phyloP scores from a whole-genome alignment of 495 filamentous ascomycete genomes.

The Aspergillus sclerotiicarbonarius region DNA sequence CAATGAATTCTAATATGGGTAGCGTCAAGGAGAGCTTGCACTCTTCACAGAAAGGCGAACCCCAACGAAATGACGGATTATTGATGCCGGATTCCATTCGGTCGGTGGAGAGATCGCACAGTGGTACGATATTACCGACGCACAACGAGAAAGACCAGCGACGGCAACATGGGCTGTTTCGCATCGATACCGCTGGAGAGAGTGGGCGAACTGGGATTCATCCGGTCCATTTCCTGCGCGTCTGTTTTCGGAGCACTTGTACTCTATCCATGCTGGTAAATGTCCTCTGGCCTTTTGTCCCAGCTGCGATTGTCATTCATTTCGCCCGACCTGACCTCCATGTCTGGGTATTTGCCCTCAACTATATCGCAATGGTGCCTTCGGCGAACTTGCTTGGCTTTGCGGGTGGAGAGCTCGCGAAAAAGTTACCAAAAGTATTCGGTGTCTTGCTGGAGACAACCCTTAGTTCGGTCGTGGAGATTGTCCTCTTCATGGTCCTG shows the following conservation, averaged over 20 bases:
- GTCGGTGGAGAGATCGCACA: slow-evolving; percentile 2
- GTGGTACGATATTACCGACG: slow-evolving; percentile 27
- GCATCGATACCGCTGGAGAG: slow-evolving; percentile 61
- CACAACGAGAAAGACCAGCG: slow-evolving; percentile 22
- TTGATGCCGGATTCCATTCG: slow-evolving; percentile 7
- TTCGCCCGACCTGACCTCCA: slow-evolving; percentile 61
- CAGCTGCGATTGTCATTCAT: slow-evolving; percentile 62
- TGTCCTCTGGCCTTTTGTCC: slow-evolving; percentile 73
- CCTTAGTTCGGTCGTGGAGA: slow-evolving; percentile 74
- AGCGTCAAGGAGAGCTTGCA: not conserved
- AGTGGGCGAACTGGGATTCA: slow-evolving; percentile 62
- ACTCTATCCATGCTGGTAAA: slow-evolving; percentile 58
- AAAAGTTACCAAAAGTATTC: slow-evolving; percentile 74
- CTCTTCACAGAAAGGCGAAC: slow-evolving; percentile 2
- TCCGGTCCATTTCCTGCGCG: slow-evolving; percentile 56
- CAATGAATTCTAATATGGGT: not conserved
- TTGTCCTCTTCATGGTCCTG: slow-evolving; percentile 79
- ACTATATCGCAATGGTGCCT: slow-evolving; percentile 82
- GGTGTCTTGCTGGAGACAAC: slow-evolving; percentile 78
- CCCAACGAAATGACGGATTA: not conserved
- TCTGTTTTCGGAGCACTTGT: slow-evolving; percentile 60
- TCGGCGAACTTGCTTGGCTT: slow-evolving; percentile 87
- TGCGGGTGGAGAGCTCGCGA: slow-evolving; percentile 74
- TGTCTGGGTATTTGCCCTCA: slow-evolving; percentile 65
- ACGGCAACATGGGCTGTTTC: slow-evolving; percentile 30